phyloP scores from a whole-genome alignment of 2,329 filamentous ascomycete species.

The Zymoseptoria ardabiliae region DNA sequence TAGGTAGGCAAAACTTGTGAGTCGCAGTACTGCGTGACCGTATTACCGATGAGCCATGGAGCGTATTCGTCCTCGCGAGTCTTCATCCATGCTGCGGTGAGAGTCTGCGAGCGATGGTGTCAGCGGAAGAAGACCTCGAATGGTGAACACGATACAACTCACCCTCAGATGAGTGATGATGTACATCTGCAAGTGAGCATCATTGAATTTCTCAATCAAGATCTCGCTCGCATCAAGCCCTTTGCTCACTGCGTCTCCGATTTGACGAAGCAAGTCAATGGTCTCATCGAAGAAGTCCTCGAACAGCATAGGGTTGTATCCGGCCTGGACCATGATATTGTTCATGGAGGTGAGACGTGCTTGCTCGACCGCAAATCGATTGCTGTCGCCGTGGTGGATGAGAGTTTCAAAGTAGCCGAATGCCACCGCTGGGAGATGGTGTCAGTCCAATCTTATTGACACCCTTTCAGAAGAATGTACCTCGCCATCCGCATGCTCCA shows the following conservation, averaged over 20 bases:
- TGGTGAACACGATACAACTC: conserved; percentile 5
- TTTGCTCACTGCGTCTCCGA: conserved; percentile 50
- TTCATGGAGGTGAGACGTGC: conserved; percentile 65
- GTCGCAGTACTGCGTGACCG: conserved; percentile 61
- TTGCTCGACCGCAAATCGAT: conserved; percentile 62
- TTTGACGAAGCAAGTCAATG: conserved; percentile 56
- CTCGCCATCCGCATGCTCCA: conserved; percentile 96
- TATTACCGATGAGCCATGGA: conserved; percentile 59
- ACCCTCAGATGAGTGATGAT: conserved; percentile 79
- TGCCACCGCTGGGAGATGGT: conserved; percentile 60
- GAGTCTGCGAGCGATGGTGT: conserved; percentile 47
- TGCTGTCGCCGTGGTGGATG: conserved; percentile 57
- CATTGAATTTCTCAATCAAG: conserved; percentile 58
- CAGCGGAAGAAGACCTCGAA: neutral
- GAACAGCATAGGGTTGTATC: conserved; percentile 61
- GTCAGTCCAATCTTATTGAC: conserved; percentile 20
- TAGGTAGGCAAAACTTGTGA: conserved; percentile 65
- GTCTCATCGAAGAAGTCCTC: conserved; percentile 80
- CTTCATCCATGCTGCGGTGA: conserved; percentile 81
- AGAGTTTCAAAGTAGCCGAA: conserved; percentile 91
- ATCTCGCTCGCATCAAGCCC: conserved; percentile 42
- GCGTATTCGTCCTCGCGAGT: conserved; percentile 61
- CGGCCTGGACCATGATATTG: conserved; percentile 60
- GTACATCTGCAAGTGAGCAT: conserved; percentile 56
- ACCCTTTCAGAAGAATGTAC: conserved; percentile 47